Percentiles rank a stretch among this genome's conserved stretches.
Conservation (phyloP, 2,329 filamentous ascomycete genomes). For the Epichloe gansuensis region DNA sequence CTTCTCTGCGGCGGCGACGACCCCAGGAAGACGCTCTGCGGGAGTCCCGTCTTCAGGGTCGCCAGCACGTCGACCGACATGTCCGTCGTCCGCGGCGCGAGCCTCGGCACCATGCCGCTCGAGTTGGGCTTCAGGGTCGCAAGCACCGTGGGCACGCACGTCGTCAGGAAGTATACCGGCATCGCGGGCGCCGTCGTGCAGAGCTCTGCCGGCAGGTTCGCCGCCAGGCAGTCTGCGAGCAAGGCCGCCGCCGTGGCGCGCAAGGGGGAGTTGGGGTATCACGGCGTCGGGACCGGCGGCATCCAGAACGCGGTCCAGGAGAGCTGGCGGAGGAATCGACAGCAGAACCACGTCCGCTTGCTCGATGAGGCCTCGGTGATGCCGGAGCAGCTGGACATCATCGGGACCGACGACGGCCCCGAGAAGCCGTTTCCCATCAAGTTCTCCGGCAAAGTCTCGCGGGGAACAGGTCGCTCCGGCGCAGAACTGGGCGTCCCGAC, state of each 20-base stretch:
- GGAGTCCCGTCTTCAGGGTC: constrained; percentile 56
- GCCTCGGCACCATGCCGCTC: constrained; percentile 49
- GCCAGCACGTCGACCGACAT: constrained; percentile 50
- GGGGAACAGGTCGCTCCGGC: constrained; percentile 28
- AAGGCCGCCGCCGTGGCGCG: constrained; percentile 26
- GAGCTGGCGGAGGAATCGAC: constrained; percentile 25
- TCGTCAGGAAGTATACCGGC: constrained; percentile 30
- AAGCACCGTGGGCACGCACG: constrained; percentile 33
- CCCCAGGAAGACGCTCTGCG: constrained; percentile 44
- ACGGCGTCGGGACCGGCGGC: constrained; percentile 13
- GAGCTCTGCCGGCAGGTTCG: constrained; percentile 24
- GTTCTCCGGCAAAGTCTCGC: constrained; percentile 35
- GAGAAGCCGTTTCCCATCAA: constrained; percentile 38
- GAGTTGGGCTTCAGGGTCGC: constrained; percentile 50
- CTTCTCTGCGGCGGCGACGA: constrained; percentile 41
- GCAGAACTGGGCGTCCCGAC: constrained; percentile 35
- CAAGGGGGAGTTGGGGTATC: constrained; percentile 12
- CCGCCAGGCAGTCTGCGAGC: constrained; percentile 19
- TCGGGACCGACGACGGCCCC: constrained; percentile 39
- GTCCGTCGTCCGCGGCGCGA: constrained; percentile 50
- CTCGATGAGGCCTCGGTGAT: constrained; percentile 19
- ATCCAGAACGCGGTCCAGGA: constrained; percentile 14
- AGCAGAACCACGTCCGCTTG: constrained; percentile 23
- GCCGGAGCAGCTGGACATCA: constrained; percentile 18
- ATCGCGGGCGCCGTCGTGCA: constrained; percentile 27